Evolutionary conservation across 352 stramenopile genomes (phyloP).

Genomic region (Phytophthora europaea): DNA sequence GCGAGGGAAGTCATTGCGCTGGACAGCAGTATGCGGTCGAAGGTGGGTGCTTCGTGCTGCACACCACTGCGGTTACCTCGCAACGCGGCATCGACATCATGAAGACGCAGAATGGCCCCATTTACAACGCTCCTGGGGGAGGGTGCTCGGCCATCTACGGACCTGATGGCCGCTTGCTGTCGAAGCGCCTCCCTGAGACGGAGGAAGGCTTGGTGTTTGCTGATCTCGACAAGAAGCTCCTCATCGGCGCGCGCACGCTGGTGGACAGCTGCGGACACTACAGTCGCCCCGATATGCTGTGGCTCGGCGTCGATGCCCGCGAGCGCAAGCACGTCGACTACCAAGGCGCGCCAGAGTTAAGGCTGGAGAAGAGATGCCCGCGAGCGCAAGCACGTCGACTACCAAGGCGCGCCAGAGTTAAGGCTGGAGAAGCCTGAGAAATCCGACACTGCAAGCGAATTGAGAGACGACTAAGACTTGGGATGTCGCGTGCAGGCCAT

Average conservation of each 20-base stretch:
- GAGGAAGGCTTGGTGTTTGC: conserved; percentile 35
- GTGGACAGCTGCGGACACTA: conserved; percentile 32
- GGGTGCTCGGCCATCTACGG: conserved; percentile 32
- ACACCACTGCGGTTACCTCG: conserved; percentile 16
- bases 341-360: not conserved
- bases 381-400: conserved; percentile 21
- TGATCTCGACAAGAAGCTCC: conserved; percentile 26
- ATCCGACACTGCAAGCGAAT: conserved; percentile 11
- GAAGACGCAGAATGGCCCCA: conserved; percentile 8
- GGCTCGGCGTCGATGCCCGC: conserved; percentile 26
- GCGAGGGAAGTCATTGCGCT: conserved; percentile 20
- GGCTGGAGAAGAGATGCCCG: conserved; percentile 2
- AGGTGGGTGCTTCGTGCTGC: conserved; percentile 33
- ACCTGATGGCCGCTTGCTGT: conserved; percentile 24
- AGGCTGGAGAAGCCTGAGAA: conserved; percentile 5
- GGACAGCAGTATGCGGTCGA: conserved; percentile 27
- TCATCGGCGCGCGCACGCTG: conserved; percentile 18
- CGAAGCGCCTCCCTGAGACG: conserved; percentile 11
- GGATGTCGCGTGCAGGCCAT: too few species aligned
- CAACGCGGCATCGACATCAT: conserved; percentile 28
- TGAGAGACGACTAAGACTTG: not conserved
- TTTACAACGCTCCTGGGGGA: conserved; percentile 23
- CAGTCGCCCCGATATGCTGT: conserved; percentile 35
- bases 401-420: not conserved
- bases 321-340: conserved; percentile 23